Conservation (phyloP, 2,329 filamentous ascomycete genomes). For the Penicillium sp. region DNA sequence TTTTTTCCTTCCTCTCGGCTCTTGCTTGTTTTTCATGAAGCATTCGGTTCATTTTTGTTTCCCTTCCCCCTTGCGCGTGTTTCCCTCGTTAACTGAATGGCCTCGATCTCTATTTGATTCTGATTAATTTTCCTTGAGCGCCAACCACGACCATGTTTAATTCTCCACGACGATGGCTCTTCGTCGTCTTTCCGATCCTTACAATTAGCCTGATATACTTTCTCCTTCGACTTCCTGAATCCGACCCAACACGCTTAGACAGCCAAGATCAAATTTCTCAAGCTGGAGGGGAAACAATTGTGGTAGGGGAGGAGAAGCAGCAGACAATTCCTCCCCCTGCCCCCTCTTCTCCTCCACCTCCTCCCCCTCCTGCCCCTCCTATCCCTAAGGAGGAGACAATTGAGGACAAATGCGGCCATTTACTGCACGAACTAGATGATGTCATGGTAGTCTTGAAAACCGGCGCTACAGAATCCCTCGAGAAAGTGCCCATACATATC, state of each 20-base stretch:
- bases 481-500: slow-evolving; percentile 31
- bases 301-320: slow-evolving; percentile 3
- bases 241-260: slow-evolving; percentile 2
- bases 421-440: slow-evolving; percentile 24
- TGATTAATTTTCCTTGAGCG: not conserved
- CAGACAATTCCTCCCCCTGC: slow-evolving; percentile 3
- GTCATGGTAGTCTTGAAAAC: slow-evolving; percentile 31
- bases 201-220: slow-evolving; percentile 21
- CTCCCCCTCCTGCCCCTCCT: not conserved
- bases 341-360: slow-evolving; percentile 1
- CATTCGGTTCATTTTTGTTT: not conserved
- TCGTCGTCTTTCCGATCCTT: slow-evolving; percentile 25
- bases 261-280: slow-evolving; percentile 6
- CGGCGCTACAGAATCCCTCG: slow-evolving; percentile 29
- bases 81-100: slow-evolving; percentile 1
- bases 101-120: slow-evolving; percentile 7
- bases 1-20: slow-evolving; percentile 4
- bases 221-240: slow-evolving; percentile 13
- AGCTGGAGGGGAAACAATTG: slow-evolving; percentile 1
- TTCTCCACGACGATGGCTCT: slow-evolving; percentile 26
- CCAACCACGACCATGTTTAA: slow-evolving; percentile 18
- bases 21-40: slow-evolving; percentile 10
- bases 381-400: slow-evolving; percentile 2
- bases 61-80: not conserved
- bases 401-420: slow-evolving; percentile 18